A percentile compares a stretch with the other conserved stretches of the same genome.
Evolutionary conservation across 305 asterid genomes (phyloP).

Genomic region (Fraxinus floribunda): DNA sequence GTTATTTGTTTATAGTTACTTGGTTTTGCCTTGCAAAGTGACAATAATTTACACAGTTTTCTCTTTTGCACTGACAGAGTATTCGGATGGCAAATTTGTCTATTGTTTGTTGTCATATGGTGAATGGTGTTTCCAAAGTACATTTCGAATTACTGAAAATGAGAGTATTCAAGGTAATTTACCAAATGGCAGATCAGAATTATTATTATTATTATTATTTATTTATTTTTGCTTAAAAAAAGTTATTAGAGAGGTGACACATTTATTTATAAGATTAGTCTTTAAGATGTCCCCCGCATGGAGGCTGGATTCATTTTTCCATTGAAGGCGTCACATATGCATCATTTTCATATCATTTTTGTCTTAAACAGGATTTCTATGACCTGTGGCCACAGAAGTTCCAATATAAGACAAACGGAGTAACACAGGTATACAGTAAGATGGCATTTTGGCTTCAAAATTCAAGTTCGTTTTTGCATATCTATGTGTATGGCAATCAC

Average conservation of each 20-base stretch:
- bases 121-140: slow-evolving; percentile 51
- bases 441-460: background rate
- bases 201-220: background rate
- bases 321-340: background rate
- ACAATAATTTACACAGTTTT: slow-evolving; percentile 5
- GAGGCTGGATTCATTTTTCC: background rate
- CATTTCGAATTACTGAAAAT: slow-evolving; percentile 43
- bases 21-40: background rate
- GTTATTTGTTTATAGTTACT: background rate
- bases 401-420: slow-evolving; percentile 44
- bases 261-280: background rate
- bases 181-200: background rate
- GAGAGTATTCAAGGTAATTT: slow-evolving; percentile 40
- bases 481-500: background rate
- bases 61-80: slow-evolving; percentile 30
- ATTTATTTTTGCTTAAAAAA: no score
- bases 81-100: slow-evolving; percentile 55
- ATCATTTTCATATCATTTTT: background rate
- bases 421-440: slow-evolving; percentile 35
- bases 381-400: slow-evolving; percentile 46
- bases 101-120: slow-evolving; percentile 48
- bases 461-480: background rate
- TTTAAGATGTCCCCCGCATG: background rate
- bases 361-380: slow-evolving; percentile 31
- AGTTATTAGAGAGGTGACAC: background rate